Evolutionary conservation across 352 stramenopile species (phyloP).

Genomic region (Bremia lactucae): DNA sequence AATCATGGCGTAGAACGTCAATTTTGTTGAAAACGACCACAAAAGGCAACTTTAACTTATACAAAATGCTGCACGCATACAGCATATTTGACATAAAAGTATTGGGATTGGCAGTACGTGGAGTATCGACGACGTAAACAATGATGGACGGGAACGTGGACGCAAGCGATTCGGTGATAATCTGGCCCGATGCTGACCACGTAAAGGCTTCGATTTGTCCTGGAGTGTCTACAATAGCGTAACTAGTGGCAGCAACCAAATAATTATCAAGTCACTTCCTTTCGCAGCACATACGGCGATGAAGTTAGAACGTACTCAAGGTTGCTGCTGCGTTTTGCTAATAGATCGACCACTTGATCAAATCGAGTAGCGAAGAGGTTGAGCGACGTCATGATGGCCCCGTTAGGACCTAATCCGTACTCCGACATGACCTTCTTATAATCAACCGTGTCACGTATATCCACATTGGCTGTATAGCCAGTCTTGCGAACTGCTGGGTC

Average conservation of each 20-base stretch:
- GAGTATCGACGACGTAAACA: slow-evolving; percentile 97
- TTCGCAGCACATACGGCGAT: too few relatives aligned
- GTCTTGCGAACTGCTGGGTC: slow-evolving; percentile 95
- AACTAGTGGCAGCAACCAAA: slow-evolving; percentile 33
- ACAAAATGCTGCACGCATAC: slow-evolving; percentile 98
- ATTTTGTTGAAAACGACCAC: slow-evolving; percentile 99
- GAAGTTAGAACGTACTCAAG: slow-evolving; percentile 61
- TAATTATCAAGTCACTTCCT: too few relatives aligned
- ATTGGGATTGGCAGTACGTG: slow-evolving; percentile 90
- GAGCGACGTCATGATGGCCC: slow-evolving; percentile 97
- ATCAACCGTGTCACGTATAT: slow-evolving; percentile 99
- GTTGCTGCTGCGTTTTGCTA: slow-evolving; percentile 82
- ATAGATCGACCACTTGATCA: slow-evolving; percentile 94
- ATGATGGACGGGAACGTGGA: slow-evolving; percentile 95
- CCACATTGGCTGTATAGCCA: slow-evolving; percentile 94
- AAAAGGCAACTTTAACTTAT: slow-evolving; percentile 95
- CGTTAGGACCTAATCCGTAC: slow-evolving; percentile 97
- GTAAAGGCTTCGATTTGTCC: slow-evolving; percentile 99
- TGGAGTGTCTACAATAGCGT: slow-evolving; percentile 96
- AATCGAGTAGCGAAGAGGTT: slow-evolving; percentile 99
- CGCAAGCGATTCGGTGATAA: slow-evolving; percentile 96
- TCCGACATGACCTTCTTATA: slow-evolving; percentile 98
- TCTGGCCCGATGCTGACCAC: slow-evolving; percentile 96
- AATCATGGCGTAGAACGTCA: slow-evolving; percentile 91
- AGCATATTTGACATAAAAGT: slow-evolving; percentile 99